Percentiles rank a stretch among this genome's conserved stretches.
Evolutionary conservation across 345 rosid species (phyloP).

Genomic region (Dovyalis caffra): DNA sequence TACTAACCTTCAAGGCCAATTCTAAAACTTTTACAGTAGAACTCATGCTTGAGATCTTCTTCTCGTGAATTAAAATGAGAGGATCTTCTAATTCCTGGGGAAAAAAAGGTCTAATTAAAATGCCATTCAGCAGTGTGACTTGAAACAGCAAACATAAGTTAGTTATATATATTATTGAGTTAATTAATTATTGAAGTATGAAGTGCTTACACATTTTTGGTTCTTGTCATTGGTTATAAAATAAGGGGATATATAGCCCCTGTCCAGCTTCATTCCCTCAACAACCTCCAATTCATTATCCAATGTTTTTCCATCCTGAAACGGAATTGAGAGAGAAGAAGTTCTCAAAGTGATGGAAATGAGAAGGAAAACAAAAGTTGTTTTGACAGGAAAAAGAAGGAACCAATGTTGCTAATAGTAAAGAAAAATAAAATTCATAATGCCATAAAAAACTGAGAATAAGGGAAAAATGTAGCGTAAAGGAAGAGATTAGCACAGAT

Average conservation of each 20-base stretch:
- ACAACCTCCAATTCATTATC: constrained; percentile 88
- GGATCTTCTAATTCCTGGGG: constrained; percentile 98
- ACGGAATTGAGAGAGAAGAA: not conserved
- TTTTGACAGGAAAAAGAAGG: not conserved
- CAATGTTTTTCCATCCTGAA: constrained; percentile 88
- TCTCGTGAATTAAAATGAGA: constrained; percentile 87
- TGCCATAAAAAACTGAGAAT: not conserved
- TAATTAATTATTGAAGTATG: not conserved
- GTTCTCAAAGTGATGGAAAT: constrained; percentile 7
- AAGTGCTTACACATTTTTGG: constrained; percentile 82
- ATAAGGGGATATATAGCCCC: constrained; percentile 95
- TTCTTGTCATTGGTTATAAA: constrained; percentile 83
- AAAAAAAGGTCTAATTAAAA: too few species aligned
- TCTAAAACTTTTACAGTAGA: constrained; percentile 81
- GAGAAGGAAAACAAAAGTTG: not conserved
- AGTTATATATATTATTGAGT: not conserved
- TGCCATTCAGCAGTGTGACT: not conserved
- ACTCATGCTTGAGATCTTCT: constrained; percentile 74
- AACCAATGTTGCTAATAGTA: not conserved
- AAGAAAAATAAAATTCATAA: not conserved
- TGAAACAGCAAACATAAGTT: not conserved
- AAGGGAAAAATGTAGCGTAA: not conserved
- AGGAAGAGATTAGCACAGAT: not conserved
- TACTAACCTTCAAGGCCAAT: constrained; percentile 76
- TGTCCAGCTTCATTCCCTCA: constrained; percentile 96